A percentile compares a stretch with the other conserved stretches of the same genome.
Conservation (phyloP, 2,329 filamentous ascomycete genomes). For the Colletotrichum nymphaeae region DNA sequence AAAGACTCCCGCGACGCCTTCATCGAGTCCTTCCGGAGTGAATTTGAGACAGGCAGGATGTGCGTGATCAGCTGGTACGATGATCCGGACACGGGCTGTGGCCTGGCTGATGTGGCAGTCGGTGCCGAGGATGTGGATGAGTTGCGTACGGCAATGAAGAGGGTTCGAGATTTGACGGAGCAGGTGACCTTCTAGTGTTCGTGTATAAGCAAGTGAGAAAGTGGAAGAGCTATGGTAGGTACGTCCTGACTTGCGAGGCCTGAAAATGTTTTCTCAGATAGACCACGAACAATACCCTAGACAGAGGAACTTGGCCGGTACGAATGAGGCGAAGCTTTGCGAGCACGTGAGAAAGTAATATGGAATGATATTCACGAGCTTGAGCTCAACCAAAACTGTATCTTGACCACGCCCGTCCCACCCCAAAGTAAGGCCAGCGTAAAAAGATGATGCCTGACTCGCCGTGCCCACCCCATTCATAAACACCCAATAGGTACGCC, state of each 20-base stretch:
- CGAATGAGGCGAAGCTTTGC: not conserved
- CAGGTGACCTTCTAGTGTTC: conserved; percentile 50
- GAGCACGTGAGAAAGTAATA: too few species aligned
- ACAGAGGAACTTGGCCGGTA: too few species aligned
- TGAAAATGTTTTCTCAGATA: too few species aligned
- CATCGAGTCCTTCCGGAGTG: conserved; percentile 39
- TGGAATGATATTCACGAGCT: not conserved
- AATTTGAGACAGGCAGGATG: conserved; percentile 43
- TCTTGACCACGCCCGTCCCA: not conserved
- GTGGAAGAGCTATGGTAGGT: not conserved
- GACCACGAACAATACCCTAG: too few species aligned
- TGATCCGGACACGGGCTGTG: conserved; percentile 39
- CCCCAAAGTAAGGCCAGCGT: not conserved
- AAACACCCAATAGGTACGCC: conserved; percentile 12
- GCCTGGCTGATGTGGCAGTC: conserved; percentile 46
- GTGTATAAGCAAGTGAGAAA: too few species aligned
- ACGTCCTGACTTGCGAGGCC: not conserved
- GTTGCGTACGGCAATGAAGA: conserved; percentile 39
- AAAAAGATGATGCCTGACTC: not conserved
- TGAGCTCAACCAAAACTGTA: not conserved
- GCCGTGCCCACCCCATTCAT: not conserved
- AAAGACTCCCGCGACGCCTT: conserved; percentile 40
- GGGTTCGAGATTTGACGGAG: conserved; percentile 41
- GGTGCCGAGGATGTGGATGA: conserved; percentile 41
- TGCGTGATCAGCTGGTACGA: conserved; percentile 48